Evolutionary conservation across 805 yeast genomes (phyloP), one percentile per base, ranked within the genome.

Genomic region (Tetrapisispora fleetii): DNA sequence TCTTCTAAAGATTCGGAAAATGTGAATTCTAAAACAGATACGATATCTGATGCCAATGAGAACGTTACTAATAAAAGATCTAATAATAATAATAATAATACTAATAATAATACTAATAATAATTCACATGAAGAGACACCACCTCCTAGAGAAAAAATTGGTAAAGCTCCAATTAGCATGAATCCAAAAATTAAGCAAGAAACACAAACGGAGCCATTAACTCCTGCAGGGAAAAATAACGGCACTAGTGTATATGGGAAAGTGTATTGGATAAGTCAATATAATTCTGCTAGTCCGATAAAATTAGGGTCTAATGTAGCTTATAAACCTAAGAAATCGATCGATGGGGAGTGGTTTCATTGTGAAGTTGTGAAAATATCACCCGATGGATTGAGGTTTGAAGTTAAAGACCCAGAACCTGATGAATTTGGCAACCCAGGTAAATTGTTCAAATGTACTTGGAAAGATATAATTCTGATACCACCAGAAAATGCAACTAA

Each of bases 371-470:
- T 82, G 27, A 80, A 78, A 55, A 80, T 91, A 3, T 67, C 80
- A n/a, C 78, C 79, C 1, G 95, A 87, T 54, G 91, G 93, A 1
- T 69, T 72, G 1, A 68, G 78, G 50, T 89, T 83, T 62, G 98
- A 93, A 66, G 90, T 93, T n/a, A 79, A 87, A 57, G 99, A 93
- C 64, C 96, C 98, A 0, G 99, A 93, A 59, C 98, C 99, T 0
- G 99, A 93, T 60, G 98, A 91, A 58, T 77, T 81, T 56, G 86
- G 85, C 53, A 87, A 90, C 49, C 85, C 90, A 4, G 96, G 96
- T 2, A 91, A 83, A 57, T 73, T 85, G 1, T 93, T 83, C 68
- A 84, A 82, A 58, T 89, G 96, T 10, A 81, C 77, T 19, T 80
- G 85, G 75, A 83, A 83, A 59, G 98, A 93, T 54, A 67, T 87